Base-by-base conservation (phyloP, 148 eudicot genomes). In the Chenopodium formosanum region DNA sequence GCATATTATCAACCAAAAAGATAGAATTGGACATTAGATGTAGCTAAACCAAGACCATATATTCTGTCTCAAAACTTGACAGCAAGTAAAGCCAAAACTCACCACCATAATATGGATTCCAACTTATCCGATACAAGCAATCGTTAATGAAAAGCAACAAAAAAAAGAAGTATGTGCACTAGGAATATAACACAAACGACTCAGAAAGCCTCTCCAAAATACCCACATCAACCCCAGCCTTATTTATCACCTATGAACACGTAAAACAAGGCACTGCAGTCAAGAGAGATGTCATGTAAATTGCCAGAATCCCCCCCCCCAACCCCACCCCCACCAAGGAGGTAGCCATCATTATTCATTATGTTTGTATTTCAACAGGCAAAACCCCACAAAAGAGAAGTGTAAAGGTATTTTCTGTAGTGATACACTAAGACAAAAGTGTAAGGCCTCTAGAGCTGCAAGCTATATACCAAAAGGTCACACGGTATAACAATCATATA, bases 1-100 rank as follows among this genome's bases (percentile, higher is more conserved):
- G 56, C 58, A 20, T 52, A 25, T 67, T 23, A 56, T 67, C 53
- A 27, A 37, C 16, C 53, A 83, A 37, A 83, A n/a, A 19, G 32
- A 27, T 22, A 53, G 62, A 44, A 19, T 58, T 50, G 22, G 44
- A 40, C 22, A 50, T 67, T 25, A 11, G 31, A 77, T 22, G 19
- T 5, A 14, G 34, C 3, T 32, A 4, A 70, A 70, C 50, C 40
- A 40, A 70, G 50, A 31, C 1, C 2, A 67, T 5, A 4, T 16
- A 1, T 31, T 69, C 46, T 17, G 6, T 62, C 66, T 62, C 10
- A 2, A 20, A 62, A 20, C 46, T 19, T 32, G 47, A 31, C 73
- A 4, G 46, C 47, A 69, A 16, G 5, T 69, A 19, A 29, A 34
- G 46, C 44, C 13, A 70, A 19, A 70, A 7, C 40, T 70, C 25